These are phyloP conservation scores for Crepidotus variabilis DNA, from an alignment of 768 basidiomycete genomes.

Conservation along the genomic window DNA sequence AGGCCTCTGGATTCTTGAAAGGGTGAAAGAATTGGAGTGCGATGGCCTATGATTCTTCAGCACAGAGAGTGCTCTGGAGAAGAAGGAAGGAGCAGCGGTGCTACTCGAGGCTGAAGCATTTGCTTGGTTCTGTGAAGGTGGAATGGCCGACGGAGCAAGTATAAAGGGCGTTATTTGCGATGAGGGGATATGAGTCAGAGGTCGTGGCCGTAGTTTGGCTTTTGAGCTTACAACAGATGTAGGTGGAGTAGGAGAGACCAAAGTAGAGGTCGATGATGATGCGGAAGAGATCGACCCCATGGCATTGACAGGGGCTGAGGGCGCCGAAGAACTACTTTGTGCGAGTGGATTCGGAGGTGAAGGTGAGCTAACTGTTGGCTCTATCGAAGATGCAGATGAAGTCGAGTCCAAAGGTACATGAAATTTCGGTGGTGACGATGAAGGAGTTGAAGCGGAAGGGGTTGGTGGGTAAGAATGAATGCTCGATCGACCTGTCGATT, in stretches of 20 bases:
- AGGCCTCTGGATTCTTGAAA: slow-evolving; percentile 32
- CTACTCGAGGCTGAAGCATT: slow-evolving; percentile 14
- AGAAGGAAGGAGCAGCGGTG: slow-evolving; percentile 27
- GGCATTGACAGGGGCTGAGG: background rate
- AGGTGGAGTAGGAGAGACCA: slow-evolving; percentile 22
- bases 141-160: slow-evolving; percentile 42
- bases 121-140: slow-evolving; percentile 28
- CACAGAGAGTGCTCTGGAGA: slow-evolving; percentile 46
- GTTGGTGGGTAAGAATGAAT: slow-evolving; percentile 60
- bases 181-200: slow-evolving; percentile 3
- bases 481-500: slow-evolving; percentile 20
- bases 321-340: background rate
- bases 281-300: background rate
- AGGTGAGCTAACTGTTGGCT: background rate
- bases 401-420: background rate
- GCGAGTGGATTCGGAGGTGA: background rate
- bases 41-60: slow-evolving; percentile 49
- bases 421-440: slow-evolving; percentile 23
- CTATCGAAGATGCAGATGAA: background rate
- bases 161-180: slow-evolving; percentile 50
- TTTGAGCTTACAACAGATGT: background rate
- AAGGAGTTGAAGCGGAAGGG: slow-evolving; percentile 30
- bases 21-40: slow-evolving; percentile 60
- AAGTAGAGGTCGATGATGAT: background rate
- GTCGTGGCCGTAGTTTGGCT: background rate